Evolutionary conservation across 352 stramenopile species (phyloP).

Genomic region (Pythium utonaiense): DNA sequence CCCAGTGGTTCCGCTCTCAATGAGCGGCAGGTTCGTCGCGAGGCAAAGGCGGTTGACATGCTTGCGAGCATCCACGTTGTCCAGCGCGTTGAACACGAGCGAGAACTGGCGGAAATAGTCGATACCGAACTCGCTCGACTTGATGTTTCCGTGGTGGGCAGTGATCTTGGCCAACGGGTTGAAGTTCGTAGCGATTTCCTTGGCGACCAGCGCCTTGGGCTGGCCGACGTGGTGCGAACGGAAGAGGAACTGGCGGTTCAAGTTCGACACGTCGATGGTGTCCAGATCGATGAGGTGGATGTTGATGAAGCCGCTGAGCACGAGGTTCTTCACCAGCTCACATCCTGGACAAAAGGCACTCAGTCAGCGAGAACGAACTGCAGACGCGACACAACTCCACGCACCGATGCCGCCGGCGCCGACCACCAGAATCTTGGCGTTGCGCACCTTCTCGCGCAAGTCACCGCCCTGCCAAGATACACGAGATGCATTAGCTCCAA

Average conservation of each 20-base stretch:
- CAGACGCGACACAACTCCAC: constrained; percentile 8
- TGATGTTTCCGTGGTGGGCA: constrained; percentile 98
- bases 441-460: constrained; percentile 66
- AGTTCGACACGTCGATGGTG: constrained; percentile 99
- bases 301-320: constrained; percentile 93
- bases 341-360: constrained; percentile 61
- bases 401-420: constrained; percentile 96
- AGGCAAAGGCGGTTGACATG: constrained; percentile 99
- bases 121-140: constrained; percentile 88
- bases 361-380: background rate
- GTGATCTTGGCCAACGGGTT: constrained; percentile 89
- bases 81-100: constrained; percentile 98
- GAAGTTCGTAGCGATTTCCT: constrained; percentile 77
- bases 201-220: constrained; percentile 92
- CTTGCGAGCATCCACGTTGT: constrained; percentile 98
- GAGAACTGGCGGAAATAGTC: constrained; percentile 96
- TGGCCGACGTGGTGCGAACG: constrained; percentile 96
- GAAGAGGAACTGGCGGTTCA: constrained; percentile 99
- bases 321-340: constrained; percentile 99
- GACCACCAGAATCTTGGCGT: constrained; percentile 93
- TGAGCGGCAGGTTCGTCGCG: constrained; percentile 72
- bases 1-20: constrained; percentile 98
- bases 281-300: constrained; percentile 97
- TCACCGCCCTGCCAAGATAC: constrained; percentile 40
- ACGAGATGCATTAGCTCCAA: background rate